A percentile compares a stretch with the other conserved stretches of the same genome.
These are phyloP conservation scores for Chaetoceros muelleri DNA, from an alignment of 108 stramenopile species.

Conservation along the genomic window DNA sequence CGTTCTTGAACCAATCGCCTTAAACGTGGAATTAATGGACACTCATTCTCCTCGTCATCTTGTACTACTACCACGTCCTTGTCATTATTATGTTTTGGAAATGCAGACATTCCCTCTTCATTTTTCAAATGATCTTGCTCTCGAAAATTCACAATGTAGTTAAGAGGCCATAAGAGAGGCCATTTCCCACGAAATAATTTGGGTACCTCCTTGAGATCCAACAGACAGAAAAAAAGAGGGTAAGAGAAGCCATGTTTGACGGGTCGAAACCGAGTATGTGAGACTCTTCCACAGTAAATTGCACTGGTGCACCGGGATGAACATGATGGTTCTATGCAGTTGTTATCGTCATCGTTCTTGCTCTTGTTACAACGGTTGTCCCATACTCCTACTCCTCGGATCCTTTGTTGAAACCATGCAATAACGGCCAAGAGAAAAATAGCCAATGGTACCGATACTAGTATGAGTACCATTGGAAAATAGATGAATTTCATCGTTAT, in stretches of 20 bases:
- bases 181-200: slow-evolving; percentile 12
- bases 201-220: slow-evolving; percentile 67
- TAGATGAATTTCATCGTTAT: no score
- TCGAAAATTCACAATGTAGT: slow-evolving; percentile 32
- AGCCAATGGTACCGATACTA: no score
- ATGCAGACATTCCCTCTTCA: slow-evolving; percentile 35
- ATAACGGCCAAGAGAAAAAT: no score
- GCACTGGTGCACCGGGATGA: no score
- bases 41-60: no score
- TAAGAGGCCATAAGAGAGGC: slow-evolving; percentile 38
- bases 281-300: slow-evolving; percentile 36
- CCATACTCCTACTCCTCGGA: no score
- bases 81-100: not conserved
- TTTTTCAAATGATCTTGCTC: slow-evolving; percentile 65
- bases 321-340: no score
- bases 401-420: no score
- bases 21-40: slow-evolving; percentile 31
- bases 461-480: no score
- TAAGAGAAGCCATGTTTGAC: slow-evolving; percentile 67
- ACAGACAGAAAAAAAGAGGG: slow-evolving; percentile 69
- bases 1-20: slow-evolving; percentile 37
- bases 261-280: slow-evolving; percentile 60
- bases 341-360: no score
- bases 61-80: not conserved
- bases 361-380: no score